Base-by-base conservation (phyloP, 768 basidiomycete genomes). In the Strobilomyces confusus region DNA sequence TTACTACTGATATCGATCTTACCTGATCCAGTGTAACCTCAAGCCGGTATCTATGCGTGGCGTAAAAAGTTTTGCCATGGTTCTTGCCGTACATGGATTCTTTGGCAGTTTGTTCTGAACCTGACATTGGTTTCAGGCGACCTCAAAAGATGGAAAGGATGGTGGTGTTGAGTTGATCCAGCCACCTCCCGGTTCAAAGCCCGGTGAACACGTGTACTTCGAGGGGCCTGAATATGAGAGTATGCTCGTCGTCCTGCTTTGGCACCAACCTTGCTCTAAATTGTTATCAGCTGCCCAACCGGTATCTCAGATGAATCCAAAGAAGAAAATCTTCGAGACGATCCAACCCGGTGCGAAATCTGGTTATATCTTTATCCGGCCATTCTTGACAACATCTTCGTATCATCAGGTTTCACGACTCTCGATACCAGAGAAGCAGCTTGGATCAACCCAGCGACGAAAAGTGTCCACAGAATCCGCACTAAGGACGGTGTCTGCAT, bases 261-360 rank as follows among this genome's bases (percentile, higher is more conserved):
- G 22, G 23, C 19, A 2, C 8, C 7, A 8, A 1, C 25, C 12
- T 41, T 13, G 26, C 26, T 57, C 47, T 62, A 23, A 48, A 12
- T 42, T 45, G 11, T 15, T 30, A 43, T 49, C 47, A 87, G 87
- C 75, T 60, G 77, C 78, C 1, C 79, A 76, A 19, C 89, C 94
- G 0, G 73, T 95, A 22, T 64, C 87, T 8, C 92, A 95, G 63
- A 77, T 99, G 52, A 98, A 98, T 71, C 97, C 97, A 13, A 99
- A 98, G 75, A 98, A 97, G 77, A 99, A 98, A 75, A 90, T 98
- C 30, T 99, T 98, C 63, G 97, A 99, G 74, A 87, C 94, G 0
- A 83, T 99, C 46, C 97, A 97, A 67, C 93, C 94, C 47, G 88
- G 92, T 86, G 60, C 22, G 71, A 44, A 43, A 11, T 6, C 15